A percentile compares a stretch with the other conserved stretches of the same genome.
Evolutionary conservation across 495 filamentous ascomycete species (phyloP).

Genomic region (Podospora anserina): DNA sequence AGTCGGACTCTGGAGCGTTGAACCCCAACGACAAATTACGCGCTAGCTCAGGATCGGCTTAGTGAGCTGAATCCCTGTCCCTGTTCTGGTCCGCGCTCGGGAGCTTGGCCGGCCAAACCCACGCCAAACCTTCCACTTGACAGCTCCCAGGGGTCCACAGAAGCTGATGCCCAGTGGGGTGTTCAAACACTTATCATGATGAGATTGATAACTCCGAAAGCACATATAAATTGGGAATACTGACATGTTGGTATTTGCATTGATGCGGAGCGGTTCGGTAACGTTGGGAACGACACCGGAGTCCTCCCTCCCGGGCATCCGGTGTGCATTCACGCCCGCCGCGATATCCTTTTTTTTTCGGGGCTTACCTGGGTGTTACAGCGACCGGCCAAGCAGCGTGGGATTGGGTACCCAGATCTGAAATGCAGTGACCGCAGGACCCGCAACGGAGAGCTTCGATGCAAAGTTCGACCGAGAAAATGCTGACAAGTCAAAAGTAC

Average conservation of each 20-base stretch:
- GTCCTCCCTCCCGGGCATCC: not conserved
- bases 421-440: not conserved
- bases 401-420: not conserved
- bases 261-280: not conserved
- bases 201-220: not conserved
- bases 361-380: slow-evolving; percentile 3
- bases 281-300: not conserved
- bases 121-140: slow-evolving; percentile 11
- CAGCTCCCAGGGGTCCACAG: slow-evolving; percentile 13
- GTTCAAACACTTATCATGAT: not conserved
- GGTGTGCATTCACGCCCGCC: not conserved
- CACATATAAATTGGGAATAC: not conserved
- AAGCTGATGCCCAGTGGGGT: not conserved
- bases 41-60: slow-evolving; percentile 27
- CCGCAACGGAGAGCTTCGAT: not conserved
- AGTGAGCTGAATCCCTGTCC: slow-evolving; percentile 22
- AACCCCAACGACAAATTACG: slow-evolving; percentile 32
- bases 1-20: slow-evolving; percentile 29
- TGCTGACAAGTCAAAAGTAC: not conserved
- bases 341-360: not conserved
- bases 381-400: not conserved
- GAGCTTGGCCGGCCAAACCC: slow-evolving; percentile 16
- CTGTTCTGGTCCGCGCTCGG: slow-evolving; percentile 8
- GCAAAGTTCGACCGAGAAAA: not conserved
- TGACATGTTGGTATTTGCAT: not conserved